These are phyloP conservation scores for Alisma plantagoaquatica DNA, from an alignment of 106 monocot species.

Conservation along the genomic window DNA sequence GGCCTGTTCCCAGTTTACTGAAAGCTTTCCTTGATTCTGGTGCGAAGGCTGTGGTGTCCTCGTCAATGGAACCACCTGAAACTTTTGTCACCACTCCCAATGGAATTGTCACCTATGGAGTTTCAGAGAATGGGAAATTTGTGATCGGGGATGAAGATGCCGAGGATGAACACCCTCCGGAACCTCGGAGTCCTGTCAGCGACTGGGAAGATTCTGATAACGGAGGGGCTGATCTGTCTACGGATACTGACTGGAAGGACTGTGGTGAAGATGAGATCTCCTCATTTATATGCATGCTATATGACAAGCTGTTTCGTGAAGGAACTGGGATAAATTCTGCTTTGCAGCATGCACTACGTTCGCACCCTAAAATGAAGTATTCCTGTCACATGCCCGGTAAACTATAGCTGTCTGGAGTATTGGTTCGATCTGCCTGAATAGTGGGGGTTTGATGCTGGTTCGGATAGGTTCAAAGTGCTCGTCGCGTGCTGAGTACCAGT, in stretches of 20 bases:
- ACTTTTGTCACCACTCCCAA: constrained; percentile 19
- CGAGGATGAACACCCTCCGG: constrained; percentile 34
- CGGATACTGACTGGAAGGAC: constrained; percentile 21
- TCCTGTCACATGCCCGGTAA: constrained; percentile 65
- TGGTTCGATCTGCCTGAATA: no score
- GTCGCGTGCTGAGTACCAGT: no score
- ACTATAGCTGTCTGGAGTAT: constrained; percentile 12
- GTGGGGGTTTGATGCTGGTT: no score
- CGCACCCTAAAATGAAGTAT: constrained; percentile 69
- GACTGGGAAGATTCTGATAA: constrained; percentile 90
- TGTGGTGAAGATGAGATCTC: constrained; percentile 79
- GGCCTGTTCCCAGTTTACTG: constrained; percentile 44
- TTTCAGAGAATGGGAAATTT: constrained; percentile 49
- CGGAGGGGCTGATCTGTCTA: constrained; percentile 20
- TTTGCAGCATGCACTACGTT: constrained; percentile 48
- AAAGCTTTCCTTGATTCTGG: constrained; percentile 92
- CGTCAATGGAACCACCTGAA: constrained; percentile 54
- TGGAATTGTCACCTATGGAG: constrained; percentile 21
- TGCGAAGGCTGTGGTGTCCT: constrained; percentile 86
- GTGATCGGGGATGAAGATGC: constrained; percentile 81
- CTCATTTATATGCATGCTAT: constrained; percentile 50
- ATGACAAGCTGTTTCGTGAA: constrained; percentile 66
- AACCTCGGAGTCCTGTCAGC: constrained; percentile 47
- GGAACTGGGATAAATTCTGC: constrained; percentile 62
- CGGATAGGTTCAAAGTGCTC: no score